Evolutionary conservation across 345 rosid genomes (phyloP).

Genomic region (Eucalyptus marginata): DNA sequence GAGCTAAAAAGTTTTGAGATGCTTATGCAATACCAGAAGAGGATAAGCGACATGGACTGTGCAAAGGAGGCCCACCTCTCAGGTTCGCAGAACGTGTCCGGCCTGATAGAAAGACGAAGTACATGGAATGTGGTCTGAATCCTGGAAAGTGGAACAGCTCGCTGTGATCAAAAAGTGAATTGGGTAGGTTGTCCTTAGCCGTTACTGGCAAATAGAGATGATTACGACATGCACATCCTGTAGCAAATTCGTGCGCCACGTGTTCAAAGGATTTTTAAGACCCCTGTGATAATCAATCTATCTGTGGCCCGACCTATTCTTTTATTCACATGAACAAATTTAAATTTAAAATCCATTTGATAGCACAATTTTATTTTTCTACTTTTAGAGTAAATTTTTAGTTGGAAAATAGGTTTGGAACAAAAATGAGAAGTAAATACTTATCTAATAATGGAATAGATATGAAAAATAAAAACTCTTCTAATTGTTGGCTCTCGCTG

Average conservation of each 20-base stretch:
- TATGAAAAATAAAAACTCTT: too few relatives aligned
- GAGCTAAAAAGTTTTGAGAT: background rate
- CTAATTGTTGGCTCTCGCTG: rapidly evolving
- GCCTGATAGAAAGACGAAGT: background rate
- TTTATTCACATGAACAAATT: too few relatives aligned
- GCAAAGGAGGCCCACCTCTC: background rate
- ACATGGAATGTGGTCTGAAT: background rate
- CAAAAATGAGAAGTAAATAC: too few relatives aligned
- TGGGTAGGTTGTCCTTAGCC: background rate
- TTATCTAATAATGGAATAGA: too few relatives aligned
- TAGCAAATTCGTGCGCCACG: background rate
- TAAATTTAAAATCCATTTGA: too few relatives aligned
- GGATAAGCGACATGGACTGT: background rate
- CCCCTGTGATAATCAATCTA: too few relatives aligned
- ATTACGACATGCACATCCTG: background rate
- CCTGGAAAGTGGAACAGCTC: background rate
- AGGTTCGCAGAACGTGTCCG: background rate
- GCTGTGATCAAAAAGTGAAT: background rate
- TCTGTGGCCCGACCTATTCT: too few relatives aligned
- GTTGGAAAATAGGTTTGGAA: rapidly evolving
- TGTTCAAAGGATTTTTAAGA: background rate
- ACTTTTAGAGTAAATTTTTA: rapidly evolving
- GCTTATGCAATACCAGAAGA: background rate
- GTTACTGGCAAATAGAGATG: background rate
- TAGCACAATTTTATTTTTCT: rapidly evolving